Evolutionary conservation across 2,329 filamentous ascomycete species (phyloP).

Genomic region (Sarocladiaceae sp.): DNA sequence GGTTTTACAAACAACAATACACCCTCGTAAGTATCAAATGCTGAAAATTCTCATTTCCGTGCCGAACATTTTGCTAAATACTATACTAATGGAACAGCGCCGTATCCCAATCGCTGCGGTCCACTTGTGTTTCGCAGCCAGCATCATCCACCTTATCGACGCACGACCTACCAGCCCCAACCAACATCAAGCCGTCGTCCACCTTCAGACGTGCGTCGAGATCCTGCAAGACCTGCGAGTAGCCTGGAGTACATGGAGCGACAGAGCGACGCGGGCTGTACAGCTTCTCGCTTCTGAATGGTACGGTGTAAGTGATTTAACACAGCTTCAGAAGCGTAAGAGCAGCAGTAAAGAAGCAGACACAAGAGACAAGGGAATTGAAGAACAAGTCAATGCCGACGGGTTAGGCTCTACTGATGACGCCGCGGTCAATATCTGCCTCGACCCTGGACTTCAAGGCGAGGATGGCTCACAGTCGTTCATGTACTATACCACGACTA

Average conservation of each 20-base stretch:
- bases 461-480: too few species aligned
- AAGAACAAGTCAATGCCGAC: too few species aligned
- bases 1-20: conserved; percentile 18
- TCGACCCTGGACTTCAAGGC: too few species aligned
- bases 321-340: not conserved
- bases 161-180: conserved; percentile 13
- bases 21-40: conserved; percentile 16
- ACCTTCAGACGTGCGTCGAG: conserved; percentile 15
- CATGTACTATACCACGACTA: too few species aligned
- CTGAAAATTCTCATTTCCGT: too few species aligned
- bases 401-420: too few species aligned
- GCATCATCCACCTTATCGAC: conserved; percentile 17
- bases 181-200: conserved; percentile 12
- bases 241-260: conserved; percentile 16
- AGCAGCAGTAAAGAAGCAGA: too few species aligned
- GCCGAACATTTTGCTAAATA: not conserved
- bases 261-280: conserved; percentile 13
- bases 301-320: conserved; percentile 10
- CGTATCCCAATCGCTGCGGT: conserved; percentile 17
- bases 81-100: conserved; percentile 11
- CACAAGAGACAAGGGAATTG: too few species aligned
- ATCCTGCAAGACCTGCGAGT: conserved; percentile 13
- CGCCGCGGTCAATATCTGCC: too few species aligned
- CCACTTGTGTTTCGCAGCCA: conserved; percentile 16
- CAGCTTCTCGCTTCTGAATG: conserved; percentile 15